Base-by-base conservation (phyloP, 805 yeast species). In the Zygotorulaspora danielsina region DNA sequence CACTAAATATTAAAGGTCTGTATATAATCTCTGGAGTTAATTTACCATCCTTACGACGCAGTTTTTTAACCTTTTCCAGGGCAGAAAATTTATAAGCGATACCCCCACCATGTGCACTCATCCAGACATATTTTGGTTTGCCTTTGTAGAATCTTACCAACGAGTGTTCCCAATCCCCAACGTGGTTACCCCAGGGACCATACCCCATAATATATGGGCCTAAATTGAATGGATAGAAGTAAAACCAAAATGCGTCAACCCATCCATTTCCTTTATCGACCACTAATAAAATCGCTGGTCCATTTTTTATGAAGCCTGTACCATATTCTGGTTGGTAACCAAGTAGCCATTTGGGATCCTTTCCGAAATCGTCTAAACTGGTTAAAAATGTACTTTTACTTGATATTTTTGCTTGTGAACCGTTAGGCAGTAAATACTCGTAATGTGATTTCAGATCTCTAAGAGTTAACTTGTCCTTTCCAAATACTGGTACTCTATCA, bases 91-190 rank as follows among this genome's bases (percentile, higher is more conserved):
- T 71, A 58, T 82, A 90, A 0, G 95, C 96, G 20, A 88, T 82
- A 6, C 98, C 98, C 9, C 97, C 97, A 2, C 97, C 96, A 63
- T 90, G 98, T 1, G 97, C 97, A 19, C 94, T 81, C 94, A 93
- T 84, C 97, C 97, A 90, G 15, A 89, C 78, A 38, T 83, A 75
- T 9, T 79, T 70, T 0, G 98, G 97, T 42, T 70, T 65, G 1
- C 96, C 95, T 2, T 81, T 73, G 53, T 79, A 76, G 57, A 86
- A 90, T 18, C 98, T 70, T 10, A 88, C 90, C 24, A 90, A 65
- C 1, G 94, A 79, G 61, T 90, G 98, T 53, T 90, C 98, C 98
- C 98, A 90, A 66, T 90, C 98, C 5, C 97, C 98, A 22, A 93
- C 79, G 57, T 90, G 98, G 59, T 90, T 84, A 0, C 98, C 98